Percentiles rank a stretch among this genome's conserved stretches.
Conservation (phyloP, 495 filamentous ascomycete species). For the Aspergillus bertholletiae region DNA sequence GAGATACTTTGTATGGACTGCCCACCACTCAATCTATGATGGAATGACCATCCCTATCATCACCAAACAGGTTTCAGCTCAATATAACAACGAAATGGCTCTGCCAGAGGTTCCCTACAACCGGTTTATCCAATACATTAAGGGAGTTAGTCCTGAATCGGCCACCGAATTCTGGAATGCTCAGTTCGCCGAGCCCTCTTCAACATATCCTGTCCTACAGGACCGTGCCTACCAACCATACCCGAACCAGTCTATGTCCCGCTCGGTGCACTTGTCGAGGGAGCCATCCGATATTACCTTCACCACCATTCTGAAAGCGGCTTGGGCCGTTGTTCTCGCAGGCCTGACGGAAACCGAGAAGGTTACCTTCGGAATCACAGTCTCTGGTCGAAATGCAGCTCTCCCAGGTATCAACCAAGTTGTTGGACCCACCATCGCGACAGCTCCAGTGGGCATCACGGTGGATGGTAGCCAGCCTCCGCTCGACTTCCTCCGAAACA, state of each 20-base stretch:
- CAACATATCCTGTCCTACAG: neutral
- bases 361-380: neutral
- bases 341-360: neutral
- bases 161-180: neutral
- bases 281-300: neutral
- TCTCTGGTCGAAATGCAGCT: neutral
- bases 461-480: neutral
- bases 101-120: neutral
- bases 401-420: neutral
- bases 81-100: neutral
- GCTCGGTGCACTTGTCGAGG: neutral
- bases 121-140: neutral
- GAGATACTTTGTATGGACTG: constrained; percentile 11
- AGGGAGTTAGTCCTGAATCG: neutral
- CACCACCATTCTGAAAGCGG: neutral
- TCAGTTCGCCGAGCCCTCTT: neutral
- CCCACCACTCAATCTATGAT: constrained; percentile 24
- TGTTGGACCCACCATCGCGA: neutral
- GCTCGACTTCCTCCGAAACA: neutral
- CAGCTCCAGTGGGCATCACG: neutral
- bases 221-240: neutral
- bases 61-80: neutral
- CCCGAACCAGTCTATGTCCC: neutral
- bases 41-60: constrained; percentile 12
- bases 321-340: neutral